Base-by-base conservation (phyloP, 345 rosid genomes). In the Reutealis trisperma region DNA sequence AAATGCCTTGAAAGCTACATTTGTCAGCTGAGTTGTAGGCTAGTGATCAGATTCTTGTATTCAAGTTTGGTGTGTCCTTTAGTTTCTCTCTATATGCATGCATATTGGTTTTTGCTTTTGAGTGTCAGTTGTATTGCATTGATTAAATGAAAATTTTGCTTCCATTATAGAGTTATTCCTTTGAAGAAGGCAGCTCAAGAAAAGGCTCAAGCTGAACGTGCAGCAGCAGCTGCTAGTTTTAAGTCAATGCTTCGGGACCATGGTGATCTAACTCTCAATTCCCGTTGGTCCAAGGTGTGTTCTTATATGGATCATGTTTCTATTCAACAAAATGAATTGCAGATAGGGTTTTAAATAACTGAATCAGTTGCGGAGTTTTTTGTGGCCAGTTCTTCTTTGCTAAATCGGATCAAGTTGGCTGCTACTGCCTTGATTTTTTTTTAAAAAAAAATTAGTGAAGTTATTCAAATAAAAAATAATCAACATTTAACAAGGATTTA, bases 251-350 rank as follows among this genome's bases (percentile, higher is more conserved):
- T 96, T 76, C 87, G 42, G 27, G 98, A 96, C 44, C 88, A 73
- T 67, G 92, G 87, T 82, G 94, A 91, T 83, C 75, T 96, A 71
- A 87, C 86, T 71, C 72, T 85, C 57, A 81, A 81, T 83, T 90
- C 92, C 77, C 95, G 92, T 61, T 96, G 99, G 99, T 91, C 95
- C 65, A 91, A 89, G 97, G 99, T 96, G 83, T 34, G 63, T 62
- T 69, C 18, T 24, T 22, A 27, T 60, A 58, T 21, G 11, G 45
- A n/a, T 45, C 14, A 59, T 41, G 25, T 41, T 72, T 63, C 63
- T 14, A 14, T 58, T 19, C 8, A 54, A 37, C 19, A 49, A 10
- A 32, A 30, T 44, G 22, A 32, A 11, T 70, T 27, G 55, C 32
- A 14, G 44, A n/a, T 37, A 2, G 27, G 18, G 9, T 7, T 45